These are phyloP conservation scores for Termitomyces sp. DNA, from an alignment of 768 basidiomycete genomes.

Conservation along the genomic window DNA sequence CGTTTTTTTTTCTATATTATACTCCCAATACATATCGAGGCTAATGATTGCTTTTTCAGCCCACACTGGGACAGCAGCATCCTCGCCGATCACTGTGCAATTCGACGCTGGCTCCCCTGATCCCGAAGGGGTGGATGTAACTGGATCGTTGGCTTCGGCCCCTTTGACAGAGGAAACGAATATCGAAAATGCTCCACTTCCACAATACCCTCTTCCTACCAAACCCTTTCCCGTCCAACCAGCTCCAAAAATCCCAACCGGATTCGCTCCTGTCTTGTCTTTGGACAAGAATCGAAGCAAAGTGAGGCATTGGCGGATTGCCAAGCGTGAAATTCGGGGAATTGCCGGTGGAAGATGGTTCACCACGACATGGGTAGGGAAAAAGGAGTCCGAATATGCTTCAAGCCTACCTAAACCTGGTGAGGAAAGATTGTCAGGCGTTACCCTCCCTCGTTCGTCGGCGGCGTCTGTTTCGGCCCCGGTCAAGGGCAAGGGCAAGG, in stretches of 20 bases:
- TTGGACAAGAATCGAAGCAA: slow-evolving; percentile 62
- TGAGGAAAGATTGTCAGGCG: slow-evolving; percentile 28
- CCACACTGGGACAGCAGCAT: slow-evolving; percentile 68
- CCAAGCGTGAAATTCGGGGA: slow-evolving; percentile 74
- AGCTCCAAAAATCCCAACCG: slow-evolving; percentile 70
- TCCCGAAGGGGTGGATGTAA: slow-evolving; percentile 31
- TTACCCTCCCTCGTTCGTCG: slow-evolving; percentile 35
- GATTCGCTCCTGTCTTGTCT: slow-evolving; percentile 63
- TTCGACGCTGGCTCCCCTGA: slow-evolving; percentile 49
- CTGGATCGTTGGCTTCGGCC: slow-evolving; percentile 26
- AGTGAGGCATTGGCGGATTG: slow-evolving; percentile 70
- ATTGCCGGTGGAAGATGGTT: slow-evolving; percentile 86
- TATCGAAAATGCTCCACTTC: slow-evolving; percentile 59
- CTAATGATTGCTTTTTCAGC: slow-evolving; percentile 27
- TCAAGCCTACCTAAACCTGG: slow-evolving; percentile 20
- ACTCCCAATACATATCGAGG: neutral
- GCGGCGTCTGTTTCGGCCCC: slow-evolving; percentile 45
- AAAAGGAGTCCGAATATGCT: slow-evolving; percentile 70
- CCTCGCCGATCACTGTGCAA: slow-evolving; percentile 58
- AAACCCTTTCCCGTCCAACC: slow-evolving; percentile 82
- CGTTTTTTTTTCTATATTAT: neutral
- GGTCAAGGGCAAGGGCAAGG: slow-evolving; percentile 39
- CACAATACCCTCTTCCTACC: slow-evolving; percentile 75
- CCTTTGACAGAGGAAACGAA: slow-evolving; percentile 41
- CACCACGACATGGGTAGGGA: slow-evolving; percentile 77